Percentiles rank a stretch among this genome's conserved stretches.
phyloP scores from a whole-genome alignment of 1,139 yeast species.

The Geotrichum citri-aurantii region DNA sequence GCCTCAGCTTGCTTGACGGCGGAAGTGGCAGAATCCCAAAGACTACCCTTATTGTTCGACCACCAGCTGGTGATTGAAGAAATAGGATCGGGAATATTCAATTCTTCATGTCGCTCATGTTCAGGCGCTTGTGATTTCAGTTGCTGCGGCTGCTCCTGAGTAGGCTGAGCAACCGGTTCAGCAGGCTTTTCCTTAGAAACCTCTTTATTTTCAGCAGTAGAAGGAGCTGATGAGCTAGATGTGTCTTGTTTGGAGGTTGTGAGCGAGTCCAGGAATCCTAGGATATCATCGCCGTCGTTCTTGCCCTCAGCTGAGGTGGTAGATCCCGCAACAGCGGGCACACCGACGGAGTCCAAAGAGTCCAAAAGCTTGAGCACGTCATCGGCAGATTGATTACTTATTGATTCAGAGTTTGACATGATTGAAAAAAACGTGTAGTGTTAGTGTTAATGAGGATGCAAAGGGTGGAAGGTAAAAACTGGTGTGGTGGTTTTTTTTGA shows the following conservation, averaged over 20 bases:
- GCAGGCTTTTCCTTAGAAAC: conserved; percentile 8
- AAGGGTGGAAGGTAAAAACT: background rate
- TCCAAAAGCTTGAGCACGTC: conserved; percentile 88
- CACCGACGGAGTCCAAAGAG: conserved; percentile 65
- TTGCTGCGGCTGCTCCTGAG: conserved; percentile 17
- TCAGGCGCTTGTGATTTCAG: conserved; percentile 19
- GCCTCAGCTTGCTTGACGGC: conserved; percentile 55
- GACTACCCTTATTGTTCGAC: conserved; percentile 36
- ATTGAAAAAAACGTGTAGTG: background rate
- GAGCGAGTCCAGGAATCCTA: conserved; percentile 82
- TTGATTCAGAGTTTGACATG: conserved; percentile 4
- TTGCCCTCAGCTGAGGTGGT: conserved; percentile 24
- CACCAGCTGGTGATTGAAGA: conserved; percentile 73
- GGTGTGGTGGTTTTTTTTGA: conserved; percentile 4
- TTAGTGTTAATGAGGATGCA: background rate
- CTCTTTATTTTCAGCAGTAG: conserved; percentile 2
- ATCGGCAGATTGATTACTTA: conserved; percentile 37
- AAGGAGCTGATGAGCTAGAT: conserved; percentile 27
- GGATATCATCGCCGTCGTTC: conserved; percentile 65
- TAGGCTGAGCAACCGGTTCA: background rate
- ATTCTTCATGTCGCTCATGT: conserved; percentile 22
- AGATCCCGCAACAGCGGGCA: conserved; percentile 25
- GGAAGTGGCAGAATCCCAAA: conserved; percentile 59
- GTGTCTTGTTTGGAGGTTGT: conserved; percentile 27
- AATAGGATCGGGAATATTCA: conserved; percentile 52